Conservation (phyloP, 2,329 filamentous ascomycete species). For the Cladosporium phlei region DNA sequence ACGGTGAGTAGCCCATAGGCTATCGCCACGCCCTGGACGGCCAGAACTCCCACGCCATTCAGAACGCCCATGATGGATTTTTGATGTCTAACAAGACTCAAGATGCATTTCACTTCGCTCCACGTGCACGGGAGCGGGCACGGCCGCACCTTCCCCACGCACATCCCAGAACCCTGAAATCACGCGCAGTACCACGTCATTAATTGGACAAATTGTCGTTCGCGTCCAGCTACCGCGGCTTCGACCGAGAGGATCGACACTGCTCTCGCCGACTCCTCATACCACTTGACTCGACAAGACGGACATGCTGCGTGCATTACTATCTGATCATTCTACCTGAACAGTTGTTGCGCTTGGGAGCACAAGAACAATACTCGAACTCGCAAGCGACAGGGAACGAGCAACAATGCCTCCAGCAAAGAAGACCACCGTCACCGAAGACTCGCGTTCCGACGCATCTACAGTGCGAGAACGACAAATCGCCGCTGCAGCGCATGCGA, state of each 20-base stretch:
- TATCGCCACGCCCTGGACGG: neutral
- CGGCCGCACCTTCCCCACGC: too few species aligned
- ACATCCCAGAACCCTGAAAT: too few species aligned
- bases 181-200: too few species aligned
- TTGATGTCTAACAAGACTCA: neutral
- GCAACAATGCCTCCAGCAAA: constrained; percentile 34
- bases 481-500: constrained; percentile 34
- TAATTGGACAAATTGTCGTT: too few species aligned
- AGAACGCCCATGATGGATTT: neutral
- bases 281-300: too few species aligned
- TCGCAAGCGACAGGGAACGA: neutral
- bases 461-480: constrained; percentile 40
- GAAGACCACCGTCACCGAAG: constrained; percentile 33
- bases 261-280: neutral
- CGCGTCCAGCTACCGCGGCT: constrained; percentile 4
- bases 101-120: too few species aligned
- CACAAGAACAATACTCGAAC: too few species aligned
- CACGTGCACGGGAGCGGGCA: too few species aligned
- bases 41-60: neutral
- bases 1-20: neutral
- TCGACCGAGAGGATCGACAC: constrained; percentile 1
- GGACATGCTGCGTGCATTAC: neutral
- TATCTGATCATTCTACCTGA: neutral
- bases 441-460: constrained; percentile 33
- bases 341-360: too few species aligned